Base-by-base conservation (phyloP, 805 yeast genomes). In the Phaffomyces antillensis region DNA sequence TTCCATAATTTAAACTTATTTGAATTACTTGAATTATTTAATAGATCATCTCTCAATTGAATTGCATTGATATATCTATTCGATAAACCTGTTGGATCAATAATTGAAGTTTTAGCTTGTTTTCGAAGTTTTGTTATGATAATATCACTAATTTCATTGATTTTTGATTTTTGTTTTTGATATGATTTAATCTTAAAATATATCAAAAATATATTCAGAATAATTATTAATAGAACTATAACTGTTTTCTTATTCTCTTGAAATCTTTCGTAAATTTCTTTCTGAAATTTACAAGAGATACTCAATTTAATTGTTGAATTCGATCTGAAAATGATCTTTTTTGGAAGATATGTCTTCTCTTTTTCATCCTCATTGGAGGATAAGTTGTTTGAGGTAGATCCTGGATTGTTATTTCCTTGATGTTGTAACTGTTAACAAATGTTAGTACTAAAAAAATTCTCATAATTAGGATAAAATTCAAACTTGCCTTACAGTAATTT, bases 401-500 rank as follows among this genome's bases (percentile, higher is more conserved):
- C 55, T 60, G 72, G 39, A 72, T 66, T 37, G 76, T 69, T 55
- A 70, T 41, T 30, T 62, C 58, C 45, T 63, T 57, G 46, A 59
- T 41, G 47, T 52, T 52, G 56, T 48, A 53, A 36, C 59, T 52
- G 45, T 26, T 23, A 8, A 20, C 11, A 26, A 13, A 37, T 47
- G 61, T 57, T 60, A 59, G 64, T 56, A 45, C 18, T 20, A 20
- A 15, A 24, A 34, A 15, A n/a, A n/a, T n/a, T 31, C 17, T 11
- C 18, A 49, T 41, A 5, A 31, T 16, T 6, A 40, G 44, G 35
- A 28, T 44, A 61, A 60, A 57, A 42, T 30, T 36, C 43, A 36
- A 74, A 81, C 86, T 75, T 80, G 86, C 86, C 93, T 82, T 76
- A 84, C 83, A 66, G 75, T 78, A 60, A 83, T 73, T 61, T 80